Base-by-base conservation (phyloP, 208 protist species). In the Leishmania martiniquensis region DNA sequence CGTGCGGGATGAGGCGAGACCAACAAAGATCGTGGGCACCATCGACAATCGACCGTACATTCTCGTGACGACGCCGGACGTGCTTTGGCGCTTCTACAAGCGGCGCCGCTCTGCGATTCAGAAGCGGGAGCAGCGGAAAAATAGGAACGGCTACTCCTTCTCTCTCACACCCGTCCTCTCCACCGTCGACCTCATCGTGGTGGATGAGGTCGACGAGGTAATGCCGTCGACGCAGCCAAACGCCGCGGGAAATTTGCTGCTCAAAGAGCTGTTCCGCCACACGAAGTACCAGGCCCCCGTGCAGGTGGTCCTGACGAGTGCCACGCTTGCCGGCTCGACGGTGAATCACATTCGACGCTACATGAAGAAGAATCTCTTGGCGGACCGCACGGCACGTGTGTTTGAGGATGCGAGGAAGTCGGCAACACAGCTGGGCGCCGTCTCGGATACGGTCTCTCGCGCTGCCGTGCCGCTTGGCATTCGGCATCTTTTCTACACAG, bases 161-260 rank as follows among this genome's bases (percentile, higher is more conserved):
- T 76, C 87, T 6, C 82, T 94, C 51, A 89, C 70, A 9, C 91
- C 94, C 1, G 94, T 96, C 44, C 76, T 98, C 29, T 84, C 94
- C 12, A 84, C 86, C 45, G 78, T 98, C 4, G 93, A 98, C 75
- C 73, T 95, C 4, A 85, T 98, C 37, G 68, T 96, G 4, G 92
- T 98, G 55, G 94, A 98, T 70, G 94, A 98, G 83, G 92, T 95
- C 47, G 94, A 98, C 59, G 91, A 89, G 69, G 89, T 96, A 62
- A 92, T 96, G 83, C 92, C 92, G 32, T 83, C 91, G 15, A 88
- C 86, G 10, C 57, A 87, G 71, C 87, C 86, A 9, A 67, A 77
- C 65, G 94, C 92, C 25, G 79, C 92, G 2, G 94, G 94, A 37
- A 96, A 95, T 78, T 78, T 87, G 1, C 89, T 98, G 6, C 82